These are phyloP conservation scores for Talaromyces borbonicus DNA, from an alignment of 495 filamentous ascomycete species.

Conservation along the genomic window DNA sequence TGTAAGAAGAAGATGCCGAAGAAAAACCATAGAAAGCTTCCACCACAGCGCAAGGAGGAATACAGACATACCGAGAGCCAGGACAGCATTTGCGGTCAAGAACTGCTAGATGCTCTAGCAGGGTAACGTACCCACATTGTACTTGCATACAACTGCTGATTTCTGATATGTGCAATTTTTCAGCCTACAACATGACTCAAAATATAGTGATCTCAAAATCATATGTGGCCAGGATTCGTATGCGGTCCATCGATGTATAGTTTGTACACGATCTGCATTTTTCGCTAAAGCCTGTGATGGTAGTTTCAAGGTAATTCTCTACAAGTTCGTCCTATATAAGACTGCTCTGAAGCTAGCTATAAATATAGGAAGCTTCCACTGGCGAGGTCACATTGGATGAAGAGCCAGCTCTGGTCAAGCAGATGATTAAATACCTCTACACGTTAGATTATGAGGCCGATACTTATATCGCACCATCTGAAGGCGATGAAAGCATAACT, in stretches of 20 bases:
- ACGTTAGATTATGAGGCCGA: conserved; percentile 10
- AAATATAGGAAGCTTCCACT: conserved; percentile 11
- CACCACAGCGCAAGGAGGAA: not conserved
- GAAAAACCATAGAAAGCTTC: too few relatives aligned
- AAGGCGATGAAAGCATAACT: not conserved
- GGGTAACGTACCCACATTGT: not conserved
- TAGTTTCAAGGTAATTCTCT: conserved; percentile 5
- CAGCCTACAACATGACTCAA: not conserved
- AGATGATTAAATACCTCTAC: conserved; percentile 15
- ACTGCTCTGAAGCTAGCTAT: not conserved
- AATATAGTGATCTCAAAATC: conserved; percentile 15
- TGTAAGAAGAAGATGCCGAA: too few relatives aligned
- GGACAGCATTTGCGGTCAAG: not conserved
- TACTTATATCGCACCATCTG: not conserved
- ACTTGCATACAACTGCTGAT: not conserved
- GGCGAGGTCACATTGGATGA: conserved; percentile 8
- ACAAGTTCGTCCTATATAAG: not conserved
- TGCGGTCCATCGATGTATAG: conserved; percentile 13
- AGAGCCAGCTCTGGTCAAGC: conserved; percentile 10
- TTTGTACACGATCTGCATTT: conserved; percentile 12
- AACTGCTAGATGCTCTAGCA: not conserved
- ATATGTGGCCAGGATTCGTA: conserved; percentile 8
- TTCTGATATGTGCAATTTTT: not conserved
- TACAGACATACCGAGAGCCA: not conserved
- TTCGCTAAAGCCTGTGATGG: conserved; percentile 10